These are phyloP conservation scores for Neurospora tetrasperma DNA, from an alignment of 495 filamentous ascomycete species.

Conservation along the genomic window DNA sequence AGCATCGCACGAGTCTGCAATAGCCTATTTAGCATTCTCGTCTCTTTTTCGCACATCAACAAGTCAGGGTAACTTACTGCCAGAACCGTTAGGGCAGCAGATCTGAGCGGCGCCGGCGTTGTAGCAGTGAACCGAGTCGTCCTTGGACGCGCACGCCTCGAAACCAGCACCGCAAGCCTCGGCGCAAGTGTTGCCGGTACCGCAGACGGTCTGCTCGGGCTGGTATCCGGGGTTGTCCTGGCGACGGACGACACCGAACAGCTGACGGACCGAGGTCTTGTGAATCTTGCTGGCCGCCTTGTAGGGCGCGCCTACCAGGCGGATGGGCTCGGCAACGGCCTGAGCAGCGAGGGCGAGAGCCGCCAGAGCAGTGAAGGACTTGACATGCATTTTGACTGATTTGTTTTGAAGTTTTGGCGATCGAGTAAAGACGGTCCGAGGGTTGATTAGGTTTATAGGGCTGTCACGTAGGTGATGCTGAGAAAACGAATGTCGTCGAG, in stretches of 20 bases:
- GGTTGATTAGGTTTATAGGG: conserved; percentile 1
- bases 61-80: conserved; percentile 27
- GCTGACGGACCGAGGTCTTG: conserved; percentile 28
- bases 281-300: conserved; percentile 24
- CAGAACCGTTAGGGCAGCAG: conserved; percentile 34
- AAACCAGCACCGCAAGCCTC: conserved; percentile 39
- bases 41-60: background rate
- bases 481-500: conserved; percentile 27
- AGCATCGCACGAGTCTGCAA: conserved; percentile 34
- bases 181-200: conserved; percentile 32
- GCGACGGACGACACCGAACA: conserved; percentile 34
- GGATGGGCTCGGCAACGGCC: conserved; percentile 28
- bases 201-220: conserved; percentile 31
- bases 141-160: conserved; percentile 28
- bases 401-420: background rate
- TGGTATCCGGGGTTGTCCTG: conserved; percentile 27
- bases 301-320: conserved; percentile 19
- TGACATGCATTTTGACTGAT: conserved; percentile 28
- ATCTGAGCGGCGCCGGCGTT: conserved; percentile 30
- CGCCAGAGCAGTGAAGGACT: conserved; percentile 29
- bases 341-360: conserved; percentile 29
- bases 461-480: conserved; percentile 6
- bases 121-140: conserved; percentile 34
- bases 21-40: conserved; percentile 3
- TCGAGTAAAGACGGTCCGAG: background rate